A percentile compares a stretch with the other conserved stretches of the same genome.
Conservation (phyloP, 352 stramenopile genomes). For the Phytophthora nicotianae region DNA sequence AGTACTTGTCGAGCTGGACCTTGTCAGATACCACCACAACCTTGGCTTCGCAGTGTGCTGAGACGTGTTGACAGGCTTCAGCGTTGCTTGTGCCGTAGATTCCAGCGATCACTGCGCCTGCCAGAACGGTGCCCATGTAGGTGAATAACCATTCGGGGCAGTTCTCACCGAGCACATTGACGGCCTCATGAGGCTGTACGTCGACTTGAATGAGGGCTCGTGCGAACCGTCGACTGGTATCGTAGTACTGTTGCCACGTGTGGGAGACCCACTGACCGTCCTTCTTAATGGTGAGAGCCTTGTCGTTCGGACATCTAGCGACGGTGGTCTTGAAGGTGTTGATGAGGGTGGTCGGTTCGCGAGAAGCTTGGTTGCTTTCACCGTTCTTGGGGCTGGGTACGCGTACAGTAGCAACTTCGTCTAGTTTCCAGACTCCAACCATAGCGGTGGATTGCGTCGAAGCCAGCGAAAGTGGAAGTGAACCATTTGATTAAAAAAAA, state of each 20-base stretch:
- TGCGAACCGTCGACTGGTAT: conserved; percentile 62
- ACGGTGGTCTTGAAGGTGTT: conserved; percentile 48
- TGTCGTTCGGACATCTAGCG: conserved; percentile 19
- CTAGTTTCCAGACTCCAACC: conserved; percentile 21
- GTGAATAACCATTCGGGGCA: conserved; percentile 85
- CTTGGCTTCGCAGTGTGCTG: conserved; percentile 72
- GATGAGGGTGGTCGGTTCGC: conserved; percentile 40
- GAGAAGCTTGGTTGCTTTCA: conserved; percentile 31
- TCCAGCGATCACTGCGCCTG: conserved; percentile 74
- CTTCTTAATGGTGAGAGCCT: conserved; percentile 47
- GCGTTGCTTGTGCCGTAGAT: conserved; percentile 86
- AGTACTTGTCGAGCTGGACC: conserved; percentile 73
- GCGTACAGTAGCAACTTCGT: conserved; percentile 17
- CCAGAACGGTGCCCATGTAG: conserved; percentile 76
- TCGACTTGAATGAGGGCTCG: conserved; percentile 72
- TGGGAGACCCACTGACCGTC: conserved; percentile 53
- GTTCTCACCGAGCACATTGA: conserved; percentile 87
- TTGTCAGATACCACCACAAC: conserved; percentile 79
- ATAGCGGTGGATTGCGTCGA: conserved; percentile 1
- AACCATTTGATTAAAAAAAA: background rate
- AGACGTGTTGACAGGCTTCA: conserved; percentile 76
- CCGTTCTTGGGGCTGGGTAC: conserved; percentile 9
- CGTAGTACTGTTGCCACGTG: conserved; percentile 80
- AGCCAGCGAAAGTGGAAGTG: background rate
- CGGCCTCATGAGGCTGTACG: conserved; percentile 66